A percentile compares a stretch with the other conserved stretches of the same genome.
Conservation (phyloP, 345 rosid species). For the Brassica carinata region DNA sequence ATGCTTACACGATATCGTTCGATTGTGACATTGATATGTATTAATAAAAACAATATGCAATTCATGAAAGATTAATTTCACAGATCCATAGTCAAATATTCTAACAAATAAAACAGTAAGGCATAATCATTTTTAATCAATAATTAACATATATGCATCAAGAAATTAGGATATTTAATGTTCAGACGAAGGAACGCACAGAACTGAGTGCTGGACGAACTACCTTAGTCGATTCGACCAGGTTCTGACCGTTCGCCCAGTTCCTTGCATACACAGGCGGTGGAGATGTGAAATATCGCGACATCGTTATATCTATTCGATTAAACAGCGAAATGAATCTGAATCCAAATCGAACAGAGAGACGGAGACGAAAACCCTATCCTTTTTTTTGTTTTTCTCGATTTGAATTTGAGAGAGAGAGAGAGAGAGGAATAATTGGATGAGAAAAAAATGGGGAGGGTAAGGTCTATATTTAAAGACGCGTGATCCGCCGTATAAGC, state of each 20-base stretch:
- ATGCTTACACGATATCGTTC: conserved; percentile 6
- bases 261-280: conserved; percentile 46
- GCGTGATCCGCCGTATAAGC: conserved; percentile 45
- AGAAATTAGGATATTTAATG: conserved; percentile 3
- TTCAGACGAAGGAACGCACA: conserved; percentile 21
- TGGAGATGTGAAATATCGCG: conserved; percentile 50
- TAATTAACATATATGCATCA: not conserved
- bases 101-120: not conserved
- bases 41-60: not conserved
- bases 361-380: conserved; percentile 10
- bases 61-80: not conserved
- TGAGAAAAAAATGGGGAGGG: not conserved
- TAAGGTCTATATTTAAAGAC: conserved; percentile 39
- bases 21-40: not conserved
- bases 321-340: not conserved
- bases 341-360: not conserved
- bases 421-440: not conserved
- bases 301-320: conserved; percentile 44
- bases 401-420: not conserved
- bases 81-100: not conserved
- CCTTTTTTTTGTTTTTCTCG: not conserved
- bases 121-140: not conserved
- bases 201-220: conserved; percentile 50
- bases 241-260: conserved; percentile 45
- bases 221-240: conserved; percentile 67